A percentile compares a stretch with the other conserved stretches of the same genome.
Conservation (phyloP, 495 filamentous ascomycete species). For the Daldinia childiae region DNA sequence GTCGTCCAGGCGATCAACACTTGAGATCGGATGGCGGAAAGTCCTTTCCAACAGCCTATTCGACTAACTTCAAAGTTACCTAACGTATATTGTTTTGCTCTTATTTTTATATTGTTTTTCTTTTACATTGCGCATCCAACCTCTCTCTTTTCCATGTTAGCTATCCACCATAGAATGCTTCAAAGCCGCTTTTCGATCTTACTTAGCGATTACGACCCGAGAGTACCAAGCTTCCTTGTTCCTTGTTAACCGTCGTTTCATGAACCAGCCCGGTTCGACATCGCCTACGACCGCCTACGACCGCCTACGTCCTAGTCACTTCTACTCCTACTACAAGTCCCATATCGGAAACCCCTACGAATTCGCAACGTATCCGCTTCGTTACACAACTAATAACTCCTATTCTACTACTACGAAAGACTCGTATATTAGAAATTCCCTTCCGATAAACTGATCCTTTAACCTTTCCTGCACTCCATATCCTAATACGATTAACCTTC, state of each 20-base stretch:
- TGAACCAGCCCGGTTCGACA: constrained; percentile 8
- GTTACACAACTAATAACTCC: constrained; percentile 17
- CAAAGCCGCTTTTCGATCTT: constrained; percentile 15
- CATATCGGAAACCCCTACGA: constrained; percentile 25
- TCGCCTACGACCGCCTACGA: constrained; percentile 7
- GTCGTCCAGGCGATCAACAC: constrained; percentile 31
- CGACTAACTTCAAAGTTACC: neutral
- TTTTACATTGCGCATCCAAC: neutral
- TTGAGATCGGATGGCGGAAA: constrained; percentile 14
- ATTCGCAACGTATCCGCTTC: constrained; percentile 13
- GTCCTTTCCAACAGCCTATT: constrained; percentile 4
- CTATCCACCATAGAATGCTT: constrained; percentile 3
- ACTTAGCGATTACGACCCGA: constrained; percentile 20
- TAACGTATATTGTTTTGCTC: neutral
- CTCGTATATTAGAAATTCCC: neutral
- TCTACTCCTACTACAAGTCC: constrained; percentile 32
- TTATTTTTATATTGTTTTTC: neutral
- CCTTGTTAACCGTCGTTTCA: constrained; percentile 36
- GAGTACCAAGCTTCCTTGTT: constrained; percentile 6
- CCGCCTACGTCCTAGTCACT: constrained; percentile 13
- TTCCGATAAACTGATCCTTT: neutral
- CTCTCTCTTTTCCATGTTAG: constrained; percentile 5
- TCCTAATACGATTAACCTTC: neutral
- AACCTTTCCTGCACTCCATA: neutral
- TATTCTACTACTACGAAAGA: neutral